Percentiles rank a stretch among this genome's conserved stretches.
These are phyloP conservation scores for Podila epigama DNA, from an alignment of 192 early-diverging fungal species.

Conservation along the genomic window DNA sequence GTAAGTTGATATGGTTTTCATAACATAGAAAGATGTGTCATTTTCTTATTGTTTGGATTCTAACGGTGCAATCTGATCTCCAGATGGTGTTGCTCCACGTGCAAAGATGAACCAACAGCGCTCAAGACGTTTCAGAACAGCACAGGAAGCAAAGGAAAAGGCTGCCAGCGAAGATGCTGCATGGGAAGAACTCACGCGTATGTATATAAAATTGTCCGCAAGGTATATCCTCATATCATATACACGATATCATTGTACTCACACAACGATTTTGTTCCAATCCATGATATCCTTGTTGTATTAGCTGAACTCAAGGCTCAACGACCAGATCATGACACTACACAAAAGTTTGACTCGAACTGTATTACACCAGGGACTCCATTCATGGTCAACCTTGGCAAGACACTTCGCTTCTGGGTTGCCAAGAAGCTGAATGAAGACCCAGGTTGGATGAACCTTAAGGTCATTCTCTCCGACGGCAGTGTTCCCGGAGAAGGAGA, in stretches of 20 bases:
- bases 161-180: conserved; percentile 54
- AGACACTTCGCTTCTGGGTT: conserved; percentile 88
- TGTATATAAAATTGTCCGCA: not conserved
- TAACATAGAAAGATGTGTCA: not conserved
- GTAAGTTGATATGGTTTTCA: conserved; percentile 47
- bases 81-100: conserved; percentile 97
- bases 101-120: conserved; percentile 99
- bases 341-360: conserved; percentile 90
- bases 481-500: conserved; percentile 98
- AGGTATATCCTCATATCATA: no score
- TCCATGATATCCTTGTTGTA: not conserved
- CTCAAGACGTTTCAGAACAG: conserved; percentile 94
- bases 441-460: conserved; percentile 84
- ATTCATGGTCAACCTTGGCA: conserved; percentile 93
- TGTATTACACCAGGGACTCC: conserved; percentile 99
- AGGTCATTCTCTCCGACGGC: conserved; percentile 93
- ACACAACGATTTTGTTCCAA: not conserved
- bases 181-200: conserved; percentile 48
- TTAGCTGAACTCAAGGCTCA: conserved; percentile 61
- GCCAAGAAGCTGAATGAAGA: conserved; percentile 88
- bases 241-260: no score
- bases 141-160: conserved; percentile 79
- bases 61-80: not conserved
- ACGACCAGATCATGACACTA: conserved; percentile 52
- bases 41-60: not conserved